phyloP scores from a whole-genome alignment of 1,139 yeast genomes.

The Debaryomyces subglobosus region DNA sequence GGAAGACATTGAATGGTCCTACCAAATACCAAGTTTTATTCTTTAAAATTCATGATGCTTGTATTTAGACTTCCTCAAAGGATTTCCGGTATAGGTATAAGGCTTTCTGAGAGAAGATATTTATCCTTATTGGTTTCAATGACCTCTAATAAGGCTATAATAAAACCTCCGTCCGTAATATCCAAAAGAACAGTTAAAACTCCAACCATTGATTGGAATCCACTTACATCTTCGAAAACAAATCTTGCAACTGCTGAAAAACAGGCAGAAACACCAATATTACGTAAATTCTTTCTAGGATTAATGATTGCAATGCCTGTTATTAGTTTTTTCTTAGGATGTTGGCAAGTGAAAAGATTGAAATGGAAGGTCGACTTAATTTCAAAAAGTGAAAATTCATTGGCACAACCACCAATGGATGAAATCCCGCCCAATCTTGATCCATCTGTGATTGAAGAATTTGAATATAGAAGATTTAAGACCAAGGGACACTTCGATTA shows the following conservation, averaged over 20 bases:
- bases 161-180: not conserved
- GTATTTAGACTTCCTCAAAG: not conserved
- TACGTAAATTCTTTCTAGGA: conserved; percentile 56
- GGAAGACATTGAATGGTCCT: too few species aligned
- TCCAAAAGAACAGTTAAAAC: conserved; percentile 51
- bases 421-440: conserved; percentile 65
- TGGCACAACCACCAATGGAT: conserved; percentile 68
- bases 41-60: not conserved
- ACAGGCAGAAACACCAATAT: conserved; percentile 39
- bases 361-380: conserved; percentile 89
- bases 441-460: conserved; percentile 60
- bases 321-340: conserved; percentile 80
- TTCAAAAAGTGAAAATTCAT: conserved; percentile 77
- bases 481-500: conserved; percentile 81
- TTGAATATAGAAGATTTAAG: conserved; percentile 78
- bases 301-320: conserved; percentile 85
- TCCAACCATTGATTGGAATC: conserved; percentile 84
- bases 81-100: not conserved
- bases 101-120: not conserved
- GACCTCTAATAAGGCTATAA: not conserved
- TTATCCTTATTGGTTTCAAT: not conserved
- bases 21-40: not conserved
- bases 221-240: conserved; percentile 58
- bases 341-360: conserved; percentile 89
- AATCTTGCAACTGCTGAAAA: conserved; percentile 45